Evolutionary conservation across 1,284 basidiomycete species (phyloP), one percentile per base, ranked within the genome.

Genomic region (Hortiboletus rubellus): DNA sequence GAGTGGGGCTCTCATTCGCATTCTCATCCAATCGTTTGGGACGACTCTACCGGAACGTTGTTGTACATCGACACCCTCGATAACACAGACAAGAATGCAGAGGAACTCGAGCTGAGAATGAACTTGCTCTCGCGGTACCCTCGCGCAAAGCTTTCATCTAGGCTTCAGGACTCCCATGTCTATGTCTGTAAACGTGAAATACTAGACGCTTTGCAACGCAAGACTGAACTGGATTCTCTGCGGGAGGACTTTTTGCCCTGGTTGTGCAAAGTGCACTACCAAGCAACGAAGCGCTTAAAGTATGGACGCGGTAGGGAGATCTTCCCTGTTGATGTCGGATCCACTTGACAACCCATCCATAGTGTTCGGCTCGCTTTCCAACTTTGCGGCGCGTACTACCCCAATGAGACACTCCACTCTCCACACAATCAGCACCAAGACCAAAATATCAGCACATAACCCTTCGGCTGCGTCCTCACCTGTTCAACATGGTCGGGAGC

Each of bases 221-320:
- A 90, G 64, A 74, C 75, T 10, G 81, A 85, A 61, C 79, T 94
- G 42, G 86, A 91, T 50, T 94, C 91, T 14, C 80, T 96, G 57
- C 79, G 87, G 52, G 91, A 95, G 70, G 92, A 96, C 62, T 91
- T 96, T 65, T 73, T 96, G 8, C 94, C 94, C 0, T 96, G 92
- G 91, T 71, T 96, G 45, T 89, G 92, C 74, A 94, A 92, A 71
- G 77, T 91, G 8, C 89, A 91, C 59, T 94, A 93, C 63, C 85
- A 87, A 54, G 74, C 76, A 11, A 77, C 78, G 9, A 85, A 83
- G 64, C 76, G 78, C 58, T 74, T 72, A 46, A 88, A 84, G 72
- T 89, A 89, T 62, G 79, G 76, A 30, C 68, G 73, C 55, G 71
- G 86, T 87, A 63, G 4, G 52, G 74, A 61, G 33, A 34, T 59